Percentiles rank a stretch among this genome's conserved stretches.
Conservation (phyloP, 2,329 filamentous ascomycete genomes). For the Aspergillus texensis region DNA sequence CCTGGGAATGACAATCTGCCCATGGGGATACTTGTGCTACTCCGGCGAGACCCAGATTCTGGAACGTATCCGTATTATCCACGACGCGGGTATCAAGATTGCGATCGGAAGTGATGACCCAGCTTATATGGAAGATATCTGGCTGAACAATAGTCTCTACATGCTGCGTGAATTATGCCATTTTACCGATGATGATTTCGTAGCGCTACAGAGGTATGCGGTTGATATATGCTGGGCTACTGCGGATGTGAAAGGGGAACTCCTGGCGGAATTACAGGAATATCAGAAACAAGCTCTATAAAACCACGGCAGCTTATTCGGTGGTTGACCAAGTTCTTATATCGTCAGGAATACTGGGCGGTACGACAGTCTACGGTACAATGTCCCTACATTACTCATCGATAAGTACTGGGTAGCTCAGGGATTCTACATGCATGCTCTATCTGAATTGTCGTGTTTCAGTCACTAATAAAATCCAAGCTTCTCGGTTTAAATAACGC, state of each 20-base stretch:
- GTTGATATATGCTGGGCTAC: not conserved
- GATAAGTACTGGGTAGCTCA: no score
- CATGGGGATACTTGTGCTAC: not conserved
- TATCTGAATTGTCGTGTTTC: no score
- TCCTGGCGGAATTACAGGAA: not conserved
- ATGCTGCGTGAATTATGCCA: not conserved
- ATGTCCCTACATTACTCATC: no score
- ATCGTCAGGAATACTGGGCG: no score
- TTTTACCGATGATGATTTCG: not conserved
- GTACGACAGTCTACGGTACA: no score
- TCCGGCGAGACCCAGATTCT: not conserved
- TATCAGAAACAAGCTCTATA: not conserved
- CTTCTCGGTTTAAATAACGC: no score
- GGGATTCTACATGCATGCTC: no score
- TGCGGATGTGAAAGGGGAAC: no score
- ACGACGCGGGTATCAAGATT: not conserved
- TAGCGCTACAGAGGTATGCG: not conserved
- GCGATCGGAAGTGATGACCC: not conserved
- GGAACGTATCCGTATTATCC: not conserved
- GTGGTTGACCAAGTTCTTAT: no score
- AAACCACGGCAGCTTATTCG: not conserved
- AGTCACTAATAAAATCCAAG: no score
- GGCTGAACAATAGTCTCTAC: not conserved
- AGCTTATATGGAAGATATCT: not conserved
- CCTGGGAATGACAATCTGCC: not conserved